Evolutionary conservation across 148 eudicot genomes (phyloP), one percentile per base, ranked within the genome.

Genomic region (Chenopodium album): DNA sequence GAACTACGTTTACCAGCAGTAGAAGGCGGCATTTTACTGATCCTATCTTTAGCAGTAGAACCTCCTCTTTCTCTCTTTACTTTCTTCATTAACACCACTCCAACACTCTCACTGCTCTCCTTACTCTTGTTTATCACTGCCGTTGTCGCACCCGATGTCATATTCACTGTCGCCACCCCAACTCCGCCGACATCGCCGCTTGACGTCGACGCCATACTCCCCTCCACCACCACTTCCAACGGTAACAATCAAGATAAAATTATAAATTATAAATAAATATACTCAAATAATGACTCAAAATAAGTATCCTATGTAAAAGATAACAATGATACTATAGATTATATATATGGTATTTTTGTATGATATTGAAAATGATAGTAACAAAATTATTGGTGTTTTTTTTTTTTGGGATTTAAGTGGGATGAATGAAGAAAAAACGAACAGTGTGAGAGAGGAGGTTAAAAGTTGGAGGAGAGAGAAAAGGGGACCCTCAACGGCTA

Each of bases 1-100:
- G 98, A 97, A 88, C 99, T 97, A 64, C 99, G 98, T 65, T 97
- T 97, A 72, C 99, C 99, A 72, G 99, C 99, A 75, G 98, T 93
- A 62, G 90, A 97, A 79, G 99, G 99, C 23, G 99, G 92, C 99
- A 97, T 97, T 86, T 90, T 92, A 80, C 99, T 97, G 82, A 97
- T 94, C 76, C 99, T 90, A 82, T 97, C 98, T 63, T 97, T 97
- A 23, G 99, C 99, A 10, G 99, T 97, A 29, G 97, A 94, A 0
- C 99, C 90, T 48, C 99, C 90, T 54, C 97, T 84, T 85, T 94
- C 97, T 81, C 89, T 90, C 88, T 90, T 97, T 26, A 89, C 90
- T 76, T 87, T 89, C 87, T 94, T 97, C 87, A 87, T 77, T 81
- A 85, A 59, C 81, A 79, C 31, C 78, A 83, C 88, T 10, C 88